Conservation (phyloP, 2,329 filamentous ascomycete genomes). For the Colletotrichum godetiae region DNA sequence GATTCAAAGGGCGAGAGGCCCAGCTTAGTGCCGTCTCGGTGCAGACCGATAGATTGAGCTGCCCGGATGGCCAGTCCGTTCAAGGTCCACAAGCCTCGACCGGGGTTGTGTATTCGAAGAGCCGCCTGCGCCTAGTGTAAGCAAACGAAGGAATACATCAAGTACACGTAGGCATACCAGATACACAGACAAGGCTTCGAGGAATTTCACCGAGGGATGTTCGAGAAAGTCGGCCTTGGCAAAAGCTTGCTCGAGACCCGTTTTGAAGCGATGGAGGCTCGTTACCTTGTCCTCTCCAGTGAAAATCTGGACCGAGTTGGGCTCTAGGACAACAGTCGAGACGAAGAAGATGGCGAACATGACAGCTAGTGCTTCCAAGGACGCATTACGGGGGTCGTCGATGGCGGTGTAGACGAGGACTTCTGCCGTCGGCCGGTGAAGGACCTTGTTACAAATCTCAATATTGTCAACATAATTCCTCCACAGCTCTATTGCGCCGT, state of each 20-base stretch:
- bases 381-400: slow-evolving; percentile 42
- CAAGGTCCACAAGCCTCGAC: slow-evolving; percentile 51
- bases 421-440: slow-evolving; percentile 46
- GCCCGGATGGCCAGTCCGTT: slow-evolving; percentile 58
- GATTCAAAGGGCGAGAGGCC: slow-evolving; percentile 55
- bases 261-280: slow-evolving; percentile 44
- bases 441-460: slow-evolving; percentile 43
- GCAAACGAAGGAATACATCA: slow-evolving; percentile 26
- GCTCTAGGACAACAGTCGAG: slow-evolving; percentile 53
- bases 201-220: slow-evolving; percentile 47
- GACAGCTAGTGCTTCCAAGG: slow-evolving; percentile 47
- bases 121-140: slow-evolving; percentile 38
- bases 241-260: slow-evolving; percentile 50
- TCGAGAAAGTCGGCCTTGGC: slow-evolving; percentile 53
- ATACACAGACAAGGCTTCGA: slow-evolving; percentile 52
- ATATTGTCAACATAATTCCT: slow-evolving; percentile 42
- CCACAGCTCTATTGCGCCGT: slow-evolving; percentile 45
- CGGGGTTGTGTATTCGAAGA: slow-evolving; percentile 46
- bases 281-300: slow-evolving; percentile 39
- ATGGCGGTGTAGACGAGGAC: slow-evolving; percentile 46
- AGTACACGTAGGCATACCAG: slow-evolving; percentile 41
- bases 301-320: slow-evolving; percentile 47
- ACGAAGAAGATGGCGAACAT: slow-evolving; percentile 63
- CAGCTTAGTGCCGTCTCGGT: slow-evolving; percentile 55
- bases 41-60: slow-evolving; percentile 62